Evolutionary conservation across 2,329 filamentous ascomycete species (phyloP), one percentile per base, ranked within the genome.

Genomic region (Xylariaceae sp.): DNA sequence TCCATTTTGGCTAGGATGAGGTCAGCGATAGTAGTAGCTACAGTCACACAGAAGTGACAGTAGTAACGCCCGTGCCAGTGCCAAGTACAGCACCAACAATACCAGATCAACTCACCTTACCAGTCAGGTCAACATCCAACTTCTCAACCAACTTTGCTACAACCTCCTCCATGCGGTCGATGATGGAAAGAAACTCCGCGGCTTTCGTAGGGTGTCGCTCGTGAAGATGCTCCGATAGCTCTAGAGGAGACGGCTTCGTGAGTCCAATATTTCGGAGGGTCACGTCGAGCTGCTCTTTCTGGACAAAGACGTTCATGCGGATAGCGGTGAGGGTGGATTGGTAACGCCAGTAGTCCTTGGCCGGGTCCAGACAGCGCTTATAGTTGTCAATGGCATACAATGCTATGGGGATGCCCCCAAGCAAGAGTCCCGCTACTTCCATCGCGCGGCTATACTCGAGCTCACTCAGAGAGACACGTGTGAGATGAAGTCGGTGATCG

Each of bases 1-100:
- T 34, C 37, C 33, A 39, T 28, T 25, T 33, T n/a, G 37, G 37
- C 34, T 39, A n/a, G 12, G 15, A 3, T n/a, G n/a, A n/a, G n/a
- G n/a, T n/a, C n/a, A n/a, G n/a, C n/a, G n/a, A n/a, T n/a, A n/a
- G n/a, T n/a, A n/a, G n/a, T n/a, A n/a, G n/a, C n/a, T n/a, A n/a
- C n/a, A n/a, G n/a, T n/a, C n/a, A n/a, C n/a, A n/a, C n/a, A n/a
- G n/a, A n/a, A n/a, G n/a, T n/a, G n/a, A n/a, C n/a, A n/a, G n/a
- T n/a, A n/a, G n/a, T n/a, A n/a, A n/a, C n/a, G n/a, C n/a, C n/a
- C n/a, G n/a, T n/a, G n/a, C n/a, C n/a, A n/a, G n/a, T n/a, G n/a
- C n/a, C n/a, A n/a, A n/a, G n/a, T n/a, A n/a, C n/a, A n/a, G n/a
- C n/a, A n/a, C n/a, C n/a, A n/a, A n/a, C n/a, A n/a, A n/a, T n/a